These are phyloP conservation scores for Geotrichum cucujoidarum DNA, from an alignment of 1,139 yeast species.

Conservation along the genomic window DNA sequence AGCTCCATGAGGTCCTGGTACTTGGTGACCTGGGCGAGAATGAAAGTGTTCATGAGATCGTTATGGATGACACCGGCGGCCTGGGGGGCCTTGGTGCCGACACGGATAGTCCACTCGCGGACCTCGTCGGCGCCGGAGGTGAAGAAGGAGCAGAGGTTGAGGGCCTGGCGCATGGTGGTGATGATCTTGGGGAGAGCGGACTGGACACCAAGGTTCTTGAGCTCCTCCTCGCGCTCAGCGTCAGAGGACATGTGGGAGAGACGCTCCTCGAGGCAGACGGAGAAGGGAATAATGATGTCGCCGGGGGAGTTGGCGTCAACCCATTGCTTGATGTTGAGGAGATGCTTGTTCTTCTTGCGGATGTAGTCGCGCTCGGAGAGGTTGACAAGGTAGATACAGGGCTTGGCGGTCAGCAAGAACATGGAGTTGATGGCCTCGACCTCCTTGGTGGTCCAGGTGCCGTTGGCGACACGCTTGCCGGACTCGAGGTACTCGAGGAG, in stretches of 20 bases:
- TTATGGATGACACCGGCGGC: slow-evolving; percentile 95
- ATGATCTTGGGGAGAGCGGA: slow-evolving; percentile 88
- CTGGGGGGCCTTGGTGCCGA: slow-evolving; percentile 76
- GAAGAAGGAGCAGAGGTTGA: slow-evolving; percentile 76
- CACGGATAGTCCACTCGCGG: slow-evolving; percentile 85
- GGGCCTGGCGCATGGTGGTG: slow-evolving; percentile 58
- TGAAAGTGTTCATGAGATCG: slow-evolving; percentile 77
- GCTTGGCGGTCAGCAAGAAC: slow-evolving; percentile 84
- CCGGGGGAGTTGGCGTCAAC: slow-evolving; percentile 91
- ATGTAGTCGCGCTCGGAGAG: slow-evolving; percentile 89
- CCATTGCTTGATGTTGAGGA: slow-evolving; percentile 92
- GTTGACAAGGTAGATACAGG: slow-evolving; percentile 91
- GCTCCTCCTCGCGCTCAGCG: slow-evolving; percentile 89
- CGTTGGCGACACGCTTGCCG: slow-evolving; percentile 90
- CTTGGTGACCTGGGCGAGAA: slow-evolving; percentile 82
- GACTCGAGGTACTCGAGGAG: slow-evolving; percentile 71
- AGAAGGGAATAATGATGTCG: slow-evolving; percentile 88
- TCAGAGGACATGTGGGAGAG: slow-evolving; percentile 83
- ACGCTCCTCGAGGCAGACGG: slow-evolving; percentile 90
- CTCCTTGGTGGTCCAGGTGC: slow-evolving; percentile 83
- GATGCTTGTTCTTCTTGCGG: slow-evolving; percentile 96
- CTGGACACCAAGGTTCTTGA: slow-evolving; percentile 75
- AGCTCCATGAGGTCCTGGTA: slow-evolving; percentile 76
- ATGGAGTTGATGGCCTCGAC: slow-evolving; percentile 82
- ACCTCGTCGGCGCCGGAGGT: slow-evolving; percentile 91